A percentile compares a stretch with the other conserved stretches of the same genome.
Conservation (phyloP, 345 rosid genomes). For the Geranium brycei region DNA sequence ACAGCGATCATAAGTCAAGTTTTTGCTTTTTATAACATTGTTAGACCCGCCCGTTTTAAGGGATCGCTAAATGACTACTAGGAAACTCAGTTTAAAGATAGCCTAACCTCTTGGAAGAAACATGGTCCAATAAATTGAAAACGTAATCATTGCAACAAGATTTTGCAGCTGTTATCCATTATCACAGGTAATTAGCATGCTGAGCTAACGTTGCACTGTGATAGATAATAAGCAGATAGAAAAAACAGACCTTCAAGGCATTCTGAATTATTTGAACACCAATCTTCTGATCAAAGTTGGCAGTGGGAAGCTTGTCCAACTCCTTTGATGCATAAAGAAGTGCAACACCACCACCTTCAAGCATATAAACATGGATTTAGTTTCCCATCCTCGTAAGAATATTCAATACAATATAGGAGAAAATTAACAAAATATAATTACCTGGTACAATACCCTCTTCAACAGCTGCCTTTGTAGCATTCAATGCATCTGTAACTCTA, state of each 20-base stretch:
- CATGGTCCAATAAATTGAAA: not conserved
- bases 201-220: no score
- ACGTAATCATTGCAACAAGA: no score
- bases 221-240: not conserved
- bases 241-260: slow-evolving; percentile 63
- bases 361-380: not conserved
- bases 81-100: no score
- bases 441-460: slow-evolving; percentile 99
- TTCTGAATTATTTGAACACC: slow-evolving; percentile 96
- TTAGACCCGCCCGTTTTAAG: no score
- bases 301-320: slow-evolving; percentile 71
- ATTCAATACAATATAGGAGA: not conserved
- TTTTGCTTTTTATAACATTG: no score
- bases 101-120: no score
- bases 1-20: no score
- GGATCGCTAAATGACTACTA: no score
- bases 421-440: slow-evolving; percentile 8
- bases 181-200: no score
- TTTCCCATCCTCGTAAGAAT: not conserved
- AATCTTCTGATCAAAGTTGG: slow-evolving; percentile 82
- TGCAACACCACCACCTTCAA: slow-evolving; percentile 88
- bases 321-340: slow-evolving; percentile 83
- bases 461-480: slow-evolving; percentile 97
- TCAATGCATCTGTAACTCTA: slow-evolving; percentile 89
- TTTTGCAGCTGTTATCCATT: no score